Percentiles rank a stretch among this genome's conserved stretches.
phyloP scores from a whole-genome alignment of 1,139 yeast species.

The Meyerozyma elateridarum region DNA sequence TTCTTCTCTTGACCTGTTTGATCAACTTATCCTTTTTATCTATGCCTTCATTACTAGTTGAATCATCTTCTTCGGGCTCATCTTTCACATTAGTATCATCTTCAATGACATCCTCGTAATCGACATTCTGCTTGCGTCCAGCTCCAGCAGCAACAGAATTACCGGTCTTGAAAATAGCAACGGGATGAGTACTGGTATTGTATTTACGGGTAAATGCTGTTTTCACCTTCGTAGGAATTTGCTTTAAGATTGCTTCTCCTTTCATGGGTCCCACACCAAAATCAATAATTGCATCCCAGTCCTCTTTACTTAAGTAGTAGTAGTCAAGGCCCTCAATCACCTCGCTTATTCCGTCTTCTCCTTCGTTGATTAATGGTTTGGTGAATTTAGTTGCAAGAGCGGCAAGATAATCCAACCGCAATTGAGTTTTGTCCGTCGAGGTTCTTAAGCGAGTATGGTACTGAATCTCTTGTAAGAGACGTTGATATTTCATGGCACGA shows the following conservation, averaged over 20 bases:
- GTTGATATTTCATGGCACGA: slow-evolving; percentile 68
- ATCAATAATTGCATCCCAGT: slow-evolving; percentile 85
- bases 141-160: slow-evolving; percentile 41
- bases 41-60: slow-evolving; percentile 21
- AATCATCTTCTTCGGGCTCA: slow-evolving; percentile 27
- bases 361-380: slow-evolving; percentile 48
- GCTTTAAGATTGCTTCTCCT: slow-evolving; percentile 44
- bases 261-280: slow-evolving; percentile 65
- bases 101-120: slow-evolving; percentile 59
- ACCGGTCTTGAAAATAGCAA: slow-evolving; percentile 74
- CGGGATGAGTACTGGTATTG: slow-evolving; percentile 73
- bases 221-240: slow-evolving; percentile 70
- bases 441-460: slow-evolving; percentile 81
- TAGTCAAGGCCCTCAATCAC: slow-evolving; percentile 72
- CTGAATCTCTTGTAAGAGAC: slow-evolving; percentile 82
- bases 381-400: slow-evolving; percentile 52
- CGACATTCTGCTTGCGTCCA: slow-evolving; percentile 39
- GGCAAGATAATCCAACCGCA: slow-evolving; percentile 77
- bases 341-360: slow-evolving; percentile 58
- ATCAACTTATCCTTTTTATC: slow-evolving; percentile 45
- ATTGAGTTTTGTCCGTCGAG: slow-evolving; percentile 68
- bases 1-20: slow-evolving; percentile 29
- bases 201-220: slow-evolving; percentile 83
- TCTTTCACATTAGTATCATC: slow-evolving; percentile 44
- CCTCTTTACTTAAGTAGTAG: slow-evolving; percentile 82